Evolutionary conservation across 2,329 filamentous ascomycete species (phyloP).

Genomic region (Talaromyces atroroseus): DNA sequence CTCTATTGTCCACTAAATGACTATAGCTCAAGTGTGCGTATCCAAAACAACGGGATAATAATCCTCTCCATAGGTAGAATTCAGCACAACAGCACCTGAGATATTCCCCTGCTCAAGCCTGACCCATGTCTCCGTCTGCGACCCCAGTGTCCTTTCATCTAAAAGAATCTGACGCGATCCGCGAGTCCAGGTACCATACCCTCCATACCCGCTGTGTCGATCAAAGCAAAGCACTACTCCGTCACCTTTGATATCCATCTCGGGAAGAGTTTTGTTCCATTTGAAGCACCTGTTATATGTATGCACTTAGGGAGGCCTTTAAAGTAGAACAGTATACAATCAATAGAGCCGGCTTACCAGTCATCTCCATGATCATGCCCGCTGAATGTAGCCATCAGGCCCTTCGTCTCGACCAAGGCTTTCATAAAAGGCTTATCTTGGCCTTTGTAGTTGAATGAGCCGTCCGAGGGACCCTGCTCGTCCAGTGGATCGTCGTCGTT

Average conservation of each 20-base stretch:
- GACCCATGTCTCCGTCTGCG: constrained; percentile 55
- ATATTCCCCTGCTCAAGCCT: constrained; percentile 53
- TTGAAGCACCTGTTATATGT: constrained; percentile 33
- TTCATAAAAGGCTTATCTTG: constrained; percentile 60
- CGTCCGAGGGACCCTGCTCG: constrained; percentile 8
- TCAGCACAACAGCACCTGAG: constrained; percentile 51
- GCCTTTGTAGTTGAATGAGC: constrained; percentile 27
- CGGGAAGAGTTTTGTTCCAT: constrained; percentile 27
- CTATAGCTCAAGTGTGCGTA: neutral
- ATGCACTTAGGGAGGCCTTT: constrained; percentile 20
- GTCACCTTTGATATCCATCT: constrained; percentile 35
- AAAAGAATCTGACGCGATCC: constrained; percentile 55
- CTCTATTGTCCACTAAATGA: too few species aligned
- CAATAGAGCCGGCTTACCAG: constrained; percentile 45
- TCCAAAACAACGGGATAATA: constrained; percentile 36
- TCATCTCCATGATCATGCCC: constrained; percentile 63
- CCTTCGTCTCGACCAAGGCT: constrained; percentile 50
- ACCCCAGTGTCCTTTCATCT: constrained; percentile 36
- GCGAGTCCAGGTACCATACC: constrained; percentile 60
- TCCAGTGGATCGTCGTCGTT: constrained; percentile 41
- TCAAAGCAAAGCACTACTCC: constrained; percentile 53
- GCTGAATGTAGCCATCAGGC: constrained; percentile 55
- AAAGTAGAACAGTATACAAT: too few species aligned
- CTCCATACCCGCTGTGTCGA: constrained; percentile 64
- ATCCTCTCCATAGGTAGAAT: constrained; percentile 56